These are phyloP conservation scores for Hanseniaspora sp. DNA, from an alignment of 1,139 yeast genomes.

Conservation along the genomic window DNA sequence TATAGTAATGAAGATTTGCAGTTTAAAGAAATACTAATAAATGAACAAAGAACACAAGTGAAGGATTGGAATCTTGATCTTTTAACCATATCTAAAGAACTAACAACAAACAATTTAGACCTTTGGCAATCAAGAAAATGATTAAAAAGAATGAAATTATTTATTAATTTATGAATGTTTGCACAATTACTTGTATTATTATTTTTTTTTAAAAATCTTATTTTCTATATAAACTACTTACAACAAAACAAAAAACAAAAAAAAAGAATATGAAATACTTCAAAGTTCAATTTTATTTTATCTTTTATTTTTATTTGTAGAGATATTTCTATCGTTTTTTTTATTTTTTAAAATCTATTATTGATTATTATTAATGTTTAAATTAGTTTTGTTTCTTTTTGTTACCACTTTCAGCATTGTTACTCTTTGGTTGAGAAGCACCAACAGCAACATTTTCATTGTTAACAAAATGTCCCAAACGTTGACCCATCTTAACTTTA, in stretches of 20 bases:
- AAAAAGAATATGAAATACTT: neutral
- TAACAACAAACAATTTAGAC: neutral
- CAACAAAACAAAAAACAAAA: too few species aligned
- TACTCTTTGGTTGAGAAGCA: neutral
- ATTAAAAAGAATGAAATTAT: conserved; percentile 18
- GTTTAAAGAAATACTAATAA: conserved; percentile 5
- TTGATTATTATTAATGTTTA: too few species aligned
- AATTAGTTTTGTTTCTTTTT: conserved; percentile 3
- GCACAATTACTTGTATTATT: conserved; percentile 19
- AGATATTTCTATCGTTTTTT: too few species aligned
- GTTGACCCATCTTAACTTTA: conserved; percentile 74
- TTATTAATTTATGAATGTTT: conserved; percentile 26
- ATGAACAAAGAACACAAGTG: conserved; percentile 3
- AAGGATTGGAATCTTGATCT: conserved; percentile 24
- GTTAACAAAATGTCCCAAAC: conserved; percentile 45
- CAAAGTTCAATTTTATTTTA: too few species aligned
- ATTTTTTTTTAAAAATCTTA: neutral
- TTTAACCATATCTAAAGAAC: conserved; percentile 23
- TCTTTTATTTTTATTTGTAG: too few species aligned
- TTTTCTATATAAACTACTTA: neutral
- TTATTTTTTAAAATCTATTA: neutral
- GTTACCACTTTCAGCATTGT: neutral
- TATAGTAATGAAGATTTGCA: neutral
- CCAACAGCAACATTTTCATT: neutral
- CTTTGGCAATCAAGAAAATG: conserved; percentile 7